Evolutionary conservation across 768 basidiomycete species (phyloP), one percentile per base, ranked within the genome.

Genomic region (Strobilomyces confusus): DNA sequence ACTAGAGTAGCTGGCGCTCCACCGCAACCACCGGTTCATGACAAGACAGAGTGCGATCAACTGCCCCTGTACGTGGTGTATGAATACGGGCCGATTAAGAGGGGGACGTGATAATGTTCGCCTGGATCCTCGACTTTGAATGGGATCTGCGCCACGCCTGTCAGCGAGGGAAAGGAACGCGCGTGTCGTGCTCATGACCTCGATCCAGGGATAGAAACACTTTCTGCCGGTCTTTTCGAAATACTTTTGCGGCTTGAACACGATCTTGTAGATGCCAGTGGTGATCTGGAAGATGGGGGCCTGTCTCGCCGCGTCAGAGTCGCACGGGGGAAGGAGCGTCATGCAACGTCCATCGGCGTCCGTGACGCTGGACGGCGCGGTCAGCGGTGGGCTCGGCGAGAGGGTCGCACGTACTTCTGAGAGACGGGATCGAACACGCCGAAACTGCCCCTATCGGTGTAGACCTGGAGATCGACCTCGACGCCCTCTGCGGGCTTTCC

Each of bases 21-120:
- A 47, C 40, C 9, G 25, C 36, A 42, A 15, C 19, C 38, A 40
- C 37, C 52, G 34, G 43, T 43, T 45, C 55, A 34, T 15, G n/a
- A 15, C 33, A 12, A 15, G n/a, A n/a, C n/a, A n/a, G n/a, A n/a
- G n/a, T 12, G 33, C 8, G 9, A 63, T 68, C 62, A 92, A 69
- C 90, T 95, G n/a, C 94, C 94, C 57, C 92, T 77, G 66, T 95
- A 97, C 7, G 94, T 95, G 14, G 93, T 94, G 68, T 84, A 97
- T 4, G 88, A 89, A 70, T 86, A 92, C 5, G 93, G 92, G 67
- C 90, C 95, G 63, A 95, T 86, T 14, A 97, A 71, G n/a, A 97
- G 75, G 0, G 94, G 94, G 48, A 97, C 84, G 60, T 97, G 94
- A 66, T 94, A 87, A 62, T 95, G 92, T 62, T 95, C 88, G 48